Conservation (phyloP, 768 basidiomycete species). For the Podaxis sp. region DNA sequence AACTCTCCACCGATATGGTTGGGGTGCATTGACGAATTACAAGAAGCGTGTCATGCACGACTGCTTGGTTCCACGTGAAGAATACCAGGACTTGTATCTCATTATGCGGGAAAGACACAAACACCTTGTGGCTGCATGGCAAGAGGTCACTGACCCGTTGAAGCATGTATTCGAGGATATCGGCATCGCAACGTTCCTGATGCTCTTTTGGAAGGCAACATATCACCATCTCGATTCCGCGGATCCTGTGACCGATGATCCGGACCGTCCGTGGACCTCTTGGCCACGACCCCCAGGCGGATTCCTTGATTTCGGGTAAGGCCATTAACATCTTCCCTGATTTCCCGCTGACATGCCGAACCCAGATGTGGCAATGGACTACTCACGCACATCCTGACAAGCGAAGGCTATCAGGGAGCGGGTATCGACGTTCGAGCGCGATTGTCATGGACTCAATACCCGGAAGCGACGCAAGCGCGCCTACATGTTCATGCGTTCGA, state of each 20-base stretch:
- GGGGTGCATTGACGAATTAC: conserved; percentile 79
- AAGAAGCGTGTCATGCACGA: conserved; percentile 88
- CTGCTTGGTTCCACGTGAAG: conserved; percentile 66
- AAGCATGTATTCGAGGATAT: conserved; percentile 98
- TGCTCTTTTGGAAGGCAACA: conserved; percentile 85
- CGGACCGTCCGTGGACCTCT: conserved; percentile 51
- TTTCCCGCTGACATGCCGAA: background rate
- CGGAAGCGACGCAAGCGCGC: conserved; percentile 52
- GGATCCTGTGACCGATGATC: conserved; percentile 8
- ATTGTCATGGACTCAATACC: conserved; percentile 81
- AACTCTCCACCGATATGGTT: conserved; percentile 84
- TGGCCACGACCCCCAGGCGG: conserved; percentile 85
- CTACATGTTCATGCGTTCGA: conserved; percentile 74
- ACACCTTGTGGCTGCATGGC: conserved; percentile 71
- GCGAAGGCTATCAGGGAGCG: conserved; percentile 81
- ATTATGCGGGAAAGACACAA: conserved; percentile 84
- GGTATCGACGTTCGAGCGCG: conserved; percentile 88
- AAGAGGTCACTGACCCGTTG: conserved; percentile 78
- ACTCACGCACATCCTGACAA: conserved; percentile 79
- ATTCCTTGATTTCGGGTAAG: conserved; percentile 86
- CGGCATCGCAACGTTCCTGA: conserved; percentile 90
- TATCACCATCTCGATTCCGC: conserved; percentile 32
- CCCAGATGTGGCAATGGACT: conserved; percentile 89
- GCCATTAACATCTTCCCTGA: background rate
- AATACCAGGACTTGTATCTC: conserved; percentile 90